These are phyloP conservation scores for Curvularia spicifera DNA, from an alignment of 2,329 filamentous ascomycete species.

Conservation along the genomic window DNA sequence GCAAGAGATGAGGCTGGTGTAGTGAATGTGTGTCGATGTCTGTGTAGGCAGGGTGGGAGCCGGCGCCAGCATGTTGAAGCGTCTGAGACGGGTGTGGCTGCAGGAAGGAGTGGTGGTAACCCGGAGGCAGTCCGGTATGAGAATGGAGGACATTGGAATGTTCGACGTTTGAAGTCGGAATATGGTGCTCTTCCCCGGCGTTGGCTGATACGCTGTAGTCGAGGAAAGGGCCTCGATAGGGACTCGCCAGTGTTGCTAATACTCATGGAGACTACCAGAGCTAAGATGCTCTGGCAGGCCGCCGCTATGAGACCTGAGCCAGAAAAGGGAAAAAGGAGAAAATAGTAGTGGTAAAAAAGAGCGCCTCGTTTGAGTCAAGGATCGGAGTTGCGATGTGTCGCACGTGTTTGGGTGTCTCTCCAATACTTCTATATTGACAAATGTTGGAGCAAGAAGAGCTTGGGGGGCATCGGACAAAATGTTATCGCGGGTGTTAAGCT, in stretches of 20 bases:
- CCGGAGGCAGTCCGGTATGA: constrained; percentile 45
- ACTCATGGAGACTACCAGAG: constrained; percentile 60
- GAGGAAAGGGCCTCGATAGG: constrained; percentile 55
- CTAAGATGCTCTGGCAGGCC: constrained; percentile 57
- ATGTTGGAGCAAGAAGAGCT: constrained; percentile 48
- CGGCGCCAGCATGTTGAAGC: constrained; percentile 47
- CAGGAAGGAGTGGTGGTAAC: constrained; percentile 47
- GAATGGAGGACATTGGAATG: constrained; percentile 50
- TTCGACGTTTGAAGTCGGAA: constrained; percentile 52
- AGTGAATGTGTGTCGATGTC: constrained; percentile 48
- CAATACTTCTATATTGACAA: constrained; percentile 52
- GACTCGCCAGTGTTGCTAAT: constrained; percentile 59
- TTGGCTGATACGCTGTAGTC: constrained; percentile 55
- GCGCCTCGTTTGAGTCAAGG: constrained; percentile 45
- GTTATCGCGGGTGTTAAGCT: constrained; percentile 50
- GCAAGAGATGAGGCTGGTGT: constrained; percentile 46
- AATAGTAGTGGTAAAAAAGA: constrained; percentile 30
- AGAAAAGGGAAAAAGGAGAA: constrained; percentile 30
- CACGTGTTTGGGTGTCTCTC: constrained; percentile 50
- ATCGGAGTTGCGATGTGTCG: constrained; percentile 49
- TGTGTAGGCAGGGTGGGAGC: constrained; percentile 48
- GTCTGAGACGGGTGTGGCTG: constrained; percentile 48
- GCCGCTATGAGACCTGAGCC: constrained; percentile 54
- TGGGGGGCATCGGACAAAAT: constrained; percentile 45
- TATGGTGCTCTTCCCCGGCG: constrained; percentile 51